Conservation (phyloP, 225 moss, liverwort and hornwort species). For the Anthoceros angustus region DNA sequence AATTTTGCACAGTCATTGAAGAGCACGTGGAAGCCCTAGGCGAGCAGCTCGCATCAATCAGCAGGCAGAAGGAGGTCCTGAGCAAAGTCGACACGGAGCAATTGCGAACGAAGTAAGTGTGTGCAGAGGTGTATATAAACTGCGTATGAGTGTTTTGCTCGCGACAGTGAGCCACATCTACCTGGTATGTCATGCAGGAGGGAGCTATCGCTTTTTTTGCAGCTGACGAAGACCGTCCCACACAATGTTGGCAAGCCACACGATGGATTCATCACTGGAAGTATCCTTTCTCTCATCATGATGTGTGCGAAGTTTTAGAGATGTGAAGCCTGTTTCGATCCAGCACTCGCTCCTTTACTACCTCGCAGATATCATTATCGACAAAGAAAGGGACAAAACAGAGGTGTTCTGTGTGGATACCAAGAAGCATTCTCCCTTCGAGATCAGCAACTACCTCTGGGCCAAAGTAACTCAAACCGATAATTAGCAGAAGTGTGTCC, state of each 20-base stretch:
- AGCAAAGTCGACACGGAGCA: neutral
- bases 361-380: neutral
- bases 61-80: neutral
- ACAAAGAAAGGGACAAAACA: neutral
- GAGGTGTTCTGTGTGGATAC: neutral
- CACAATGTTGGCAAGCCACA: neutral
- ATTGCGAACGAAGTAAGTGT: neutral
- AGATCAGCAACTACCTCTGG: neutral
- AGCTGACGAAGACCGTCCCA: neutral
- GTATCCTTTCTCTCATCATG: neutral
- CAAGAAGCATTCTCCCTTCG: neutral
- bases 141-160: neutral
- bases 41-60: conserved; percentile 1
- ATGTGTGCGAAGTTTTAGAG: neutral
- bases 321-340: neutral
- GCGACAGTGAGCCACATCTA: neutral
- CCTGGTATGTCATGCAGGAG: neutral
- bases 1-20: neutral
- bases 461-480: neutral
- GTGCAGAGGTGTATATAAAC: too few species aligned
- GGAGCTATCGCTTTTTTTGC: neutral
- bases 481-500: neutral
- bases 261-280: neutral
- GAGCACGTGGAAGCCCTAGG: conserved; percentile 3
- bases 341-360: neutral